phyloP scores from a whole-genome alignment of 768 basidiomycete genomes.

The Suillus sp. region DNA sequence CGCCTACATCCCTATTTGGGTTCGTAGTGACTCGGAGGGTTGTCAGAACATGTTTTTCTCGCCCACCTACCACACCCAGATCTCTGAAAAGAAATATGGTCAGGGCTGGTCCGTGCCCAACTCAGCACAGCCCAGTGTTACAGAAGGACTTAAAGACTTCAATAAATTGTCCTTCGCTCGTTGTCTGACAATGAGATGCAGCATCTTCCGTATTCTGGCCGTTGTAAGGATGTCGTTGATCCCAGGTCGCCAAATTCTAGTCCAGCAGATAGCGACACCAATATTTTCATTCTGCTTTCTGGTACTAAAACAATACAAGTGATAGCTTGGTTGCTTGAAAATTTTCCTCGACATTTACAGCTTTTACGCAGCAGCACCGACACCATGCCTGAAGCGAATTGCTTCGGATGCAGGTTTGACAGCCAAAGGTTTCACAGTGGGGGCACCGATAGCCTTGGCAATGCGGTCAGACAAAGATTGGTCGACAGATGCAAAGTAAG shows the following conservation, averaged over 20 bases:
- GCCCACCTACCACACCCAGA: not conserved
- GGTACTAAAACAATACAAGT: conserved; percentile 6
- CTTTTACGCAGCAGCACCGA: conserved; percentile 9
- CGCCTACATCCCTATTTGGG: not conserved
- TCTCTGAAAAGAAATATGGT: not conserved
- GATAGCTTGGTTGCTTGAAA: not conserved
- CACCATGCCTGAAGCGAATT: conserved; percentile 45
- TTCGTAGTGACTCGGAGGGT: not conserved
- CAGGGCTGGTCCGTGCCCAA: not conserved
- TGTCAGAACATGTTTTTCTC: not conserved
- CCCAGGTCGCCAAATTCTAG: not conserved
- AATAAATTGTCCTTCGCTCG: not conserved
- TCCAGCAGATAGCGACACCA: not conserved
- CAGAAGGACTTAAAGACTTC: not conserved
- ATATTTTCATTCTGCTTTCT: conserved; percentile 3
- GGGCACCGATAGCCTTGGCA: conserved; percentile 69
- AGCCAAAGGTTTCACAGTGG: conserved; percentile 57
- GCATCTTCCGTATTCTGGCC: not conserved
- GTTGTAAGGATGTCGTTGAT: not conserved
- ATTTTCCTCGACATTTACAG: not conserved
- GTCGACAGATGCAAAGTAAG: conserved; percentile 79
- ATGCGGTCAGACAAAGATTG: conserved; percentile 75
- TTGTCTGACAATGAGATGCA: not conserved
- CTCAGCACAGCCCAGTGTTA: not conserved
- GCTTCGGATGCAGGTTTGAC: conserved; percentile 64